phyloP scores from a whole-genome alignment of 2,329 filamentous ascomycete species.

The Penicillium sp. region DNA sequence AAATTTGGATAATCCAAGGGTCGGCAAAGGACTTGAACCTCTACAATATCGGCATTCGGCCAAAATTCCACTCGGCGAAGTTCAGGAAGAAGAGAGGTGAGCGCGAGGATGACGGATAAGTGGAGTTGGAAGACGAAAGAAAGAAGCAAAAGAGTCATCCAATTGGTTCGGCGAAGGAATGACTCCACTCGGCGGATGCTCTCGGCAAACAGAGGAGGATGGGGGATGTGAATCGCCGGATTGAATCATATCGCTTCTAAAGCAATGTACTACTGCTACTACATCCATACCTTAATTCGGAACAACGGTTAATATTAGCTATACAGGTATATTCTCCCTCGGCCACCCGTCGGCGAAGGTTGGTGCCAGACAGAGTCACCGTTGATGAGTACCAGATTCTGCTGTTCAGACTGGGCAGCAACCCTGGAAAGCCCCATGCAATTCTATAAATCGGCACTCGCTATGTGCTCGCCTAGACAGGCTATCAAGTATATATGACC shows the following conservation, averaged over 20 bases:
- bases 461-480: not conserved
- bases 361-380: not conserved
- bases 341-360: slow-evolving; percentile 3
- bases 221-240: too few species aligned
- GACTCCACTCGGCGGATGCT: not conserved
- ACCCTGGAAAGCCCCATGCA: too few species aligned
- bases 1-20: not conserved
- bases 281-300: too few species aligned
- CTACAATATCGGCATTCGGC: not conserved
- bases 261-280: too few species aligned
- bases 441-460: too few species aligned
- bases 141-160: not conserved
- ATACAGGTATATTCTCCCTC: too few species aligned
- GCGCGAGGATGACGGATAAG: too few species aligned
- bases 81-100: not conserved
- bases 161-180: not conserved
- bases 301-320: too few species aligned
- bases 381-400: not conserved
- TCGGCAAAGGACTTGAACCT: not conserved
- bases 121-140: too few species aligned
- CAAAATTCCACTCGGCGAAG: not conserved
- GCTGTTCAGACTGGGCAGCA: not conserved
- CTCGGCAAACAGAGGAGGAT: not conserved
- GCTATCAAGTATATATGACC: not conserved
- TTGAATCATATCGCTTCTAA: not conserved